Evolutionary conservation across 1,284 basidiomycete genomes (phyloP).

Genomic region (Ganoderma leucocontextum): DNA sequence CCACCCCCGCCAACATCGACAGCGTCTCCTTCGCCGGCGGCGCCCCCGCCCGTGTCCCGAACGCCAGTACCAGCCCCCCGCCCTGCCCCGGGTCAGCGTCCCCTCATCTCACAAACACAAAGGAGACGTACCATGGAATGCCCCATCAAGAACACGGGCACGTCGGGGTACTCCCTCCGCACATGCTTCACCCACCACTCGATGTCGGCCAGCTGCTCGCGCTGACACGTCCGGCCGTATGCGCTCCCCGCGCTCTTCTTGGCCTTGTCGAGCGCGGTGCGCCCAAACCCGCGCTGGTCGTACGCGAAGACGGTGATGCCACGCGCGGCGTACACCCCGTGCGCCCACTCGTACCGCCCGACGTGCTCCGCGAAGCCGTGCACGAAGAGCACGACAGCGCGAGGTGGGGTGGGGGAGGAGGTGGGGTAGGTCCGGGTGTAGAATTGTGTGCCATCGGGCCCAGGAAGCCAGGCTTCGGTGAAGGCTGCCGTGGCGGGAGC

Average conservation of each 20-base stretch:
- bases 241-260: conserved; percentile 55
- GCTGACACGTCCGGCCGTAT: conserved; percentile 77
- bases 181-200: conserved; percentile 70
- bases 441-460: conserved; percentile 47
- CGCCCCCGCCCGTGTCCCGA: conserved; percentile 54
- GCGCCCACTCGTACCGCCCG: conserved; percentile 78
- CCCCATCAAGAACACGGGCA: conserved; percentile 79
- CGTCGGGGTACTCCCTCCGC: conserved; percentile 51
- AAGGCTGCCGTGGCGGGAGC: not conserved
- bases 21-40: conserved; percentile 51
- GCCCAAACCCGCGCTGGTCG: conserved; percentile 90
- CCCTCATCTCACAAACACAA: not conserved
- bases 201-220: conserved; percentile 73
- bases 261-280: conserved; percentile 69
- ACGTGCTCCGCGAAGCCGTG: conserved; percentile 89
- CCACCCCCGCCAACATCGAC: conserved; percentile 66
- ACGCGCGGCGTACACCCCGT: conserved; percentile 62
- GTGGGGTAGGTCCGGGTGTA: conserved; percentile 53
- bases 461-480: conserved; percentile 46
- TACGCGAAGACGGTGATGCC: conserved; percentile 78
- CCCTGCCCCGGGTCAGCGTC: conserved; percentile 55
- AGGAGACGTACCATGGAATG: conserved; percentile 79
- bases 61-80: conserved; percentile 70
- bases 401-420: conserved; percentile 48
- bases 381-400: conserved; percentile 79